Percentiles rank a stretch among this genome's conserved stretches.
Evolutionary conservation across 805 yeast species (phyloP).

Genomic region (Suhomyces emberorum): DNA sequence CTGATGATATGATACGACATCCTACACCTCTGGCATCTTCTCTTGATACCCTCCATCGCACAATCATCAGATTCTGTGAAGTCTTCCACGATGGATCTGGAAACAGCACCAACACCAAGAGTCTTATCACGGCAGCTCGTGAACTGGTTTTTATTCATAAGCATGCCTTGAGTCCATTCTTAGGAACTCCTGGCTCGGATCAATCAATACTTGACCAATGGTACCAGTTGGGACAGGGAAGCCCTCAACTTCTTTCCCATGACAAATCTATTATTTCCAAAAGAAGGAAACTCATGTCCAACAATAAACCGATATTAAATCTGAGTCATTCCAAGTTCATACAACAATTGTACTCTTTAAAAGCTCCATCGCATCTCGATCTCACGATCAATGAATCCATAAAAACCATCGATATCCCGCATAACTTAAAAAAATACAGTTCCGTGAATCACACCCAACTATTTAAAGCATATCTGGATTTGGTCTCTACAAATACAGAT

Average conservation of each 20-base stretch:
- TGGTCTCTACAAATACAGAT: too few relatives aligned
- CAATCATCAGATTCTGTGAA: too few relatives aligned
- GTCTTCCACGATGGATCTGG: too few relatives aligned
- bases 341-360: conserved; percentile 18
- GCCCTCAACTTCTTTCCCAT: background rate
- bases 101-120: too few relatives aligned
- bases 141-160: too few relatives aligned
- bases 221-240: background rate
- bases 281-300: background rate
- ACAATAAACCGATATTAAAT: background rate
- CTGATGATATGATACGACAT: too few relatives aligned
- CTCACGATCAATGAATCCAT: conserved; percentile 1
- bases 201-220: too few relatives aligned
- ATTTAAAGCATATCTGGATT: conserved; percentile 21
- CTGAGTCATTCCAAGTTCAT: conserved; percentile 10
- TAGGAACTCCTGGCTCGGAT: too few relatives aligned
- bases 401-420: conserved; percentile 3
- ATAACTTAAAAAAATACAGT: conserved; percentile 11
- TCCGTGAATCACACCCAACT: conserved; percentile 24
- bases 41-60: too few relatives aligned
- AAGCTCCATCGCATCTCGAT: conserved; percentile 1
- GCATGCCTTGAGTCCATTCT: too few relatives aligned
- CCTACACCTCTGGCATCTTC: too few relatives aligned
- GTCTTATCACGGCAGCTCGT: too few relatives aligned
- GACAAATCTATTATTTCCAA: background rate